Base-by-base conservation (phyloP, 2,329 filamentous ascomycete genomes). In the Dactylellina leptospora region DNA sequence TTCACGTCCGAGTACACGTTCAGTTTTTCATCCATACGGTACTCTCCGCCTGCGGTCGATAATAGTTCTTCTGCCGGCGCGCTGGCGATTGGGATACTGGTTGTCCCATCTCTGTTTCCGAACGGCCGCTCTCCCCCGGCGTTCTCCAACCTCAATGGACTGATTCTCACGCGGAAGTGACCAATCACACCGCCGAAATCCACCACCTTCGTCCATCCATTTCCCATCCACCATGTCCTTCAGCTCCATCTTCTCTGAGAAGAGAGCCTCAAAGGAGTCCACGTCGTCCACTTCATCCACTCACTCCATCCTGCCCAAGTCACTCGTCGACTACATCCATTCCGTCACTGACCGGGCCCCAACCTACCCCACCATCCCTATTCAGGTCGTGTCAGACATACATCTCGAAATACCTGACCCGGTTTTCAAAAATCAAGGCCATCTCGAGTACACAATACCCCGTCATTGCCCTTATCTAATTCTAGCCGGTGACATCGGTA, bases 401-500 rank as follows among this genome's bases (percentile, higher is more conserved):
- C 83, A 85, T 75, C 81, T 84, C 3, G 82, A 85, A 64, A 76
- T 82, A 28, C 78, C 80, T 40, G 76, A 81, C 30, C 80, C 83
- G 64, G 60, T 61, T n/a, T 50, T 66, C 27, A 60, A 44, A 28
- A 74, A 53, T 48, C 63, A 54, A 9, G 73, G 70, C 20, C 84
- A 84, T 70, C 68, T 75, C 4, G 76, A 78, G 4, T 85, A 80
- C 68, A 77, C 78, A 4, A 81, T 84, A 40, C 78, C 80, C 0
- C 79, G 75, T 2, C 77, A 78, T 5, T 81, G 81, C 1, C 81
- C 81, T 0, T 79, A 80, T 66, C 80, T 85, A 11, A 75, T 85
- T 33, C 78, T 85, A 0, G 81, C 79, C 1, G 84, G 84, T 11
- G 84, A 85, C 66, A 81, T 85, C 23, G 84, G 84, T 1, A 80